A percentile compares a stretch with the other conserved stretches of the same genome.
Evolutionary conservation across 2,329 filamentous ascomycete species (phyloP).

Genomic region (Bipolaris oryzae): DNA sequence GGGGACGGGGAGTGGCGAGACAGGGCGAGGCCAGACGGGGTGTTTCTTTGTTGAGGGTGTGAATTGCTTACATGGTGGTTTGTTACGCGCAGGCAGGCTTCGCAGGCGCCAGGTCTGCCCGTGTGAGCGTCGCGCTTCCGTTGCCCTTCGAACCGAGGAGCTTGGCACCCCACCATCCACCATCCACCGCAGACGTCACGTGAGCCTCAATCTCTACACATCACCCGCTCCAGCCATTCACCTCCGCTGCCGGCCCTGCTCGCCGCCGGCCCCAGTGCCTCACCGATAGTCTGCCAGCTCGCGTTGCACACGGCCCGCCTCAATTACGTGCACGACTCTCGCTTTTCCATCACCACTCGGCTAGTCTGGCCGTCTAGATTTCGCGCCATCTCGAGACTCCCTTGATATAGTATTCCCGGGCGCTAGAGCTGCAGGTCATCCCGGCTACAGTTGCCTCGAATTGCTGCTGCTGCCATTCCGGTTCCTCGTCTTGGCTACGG

Average conservation of each 20-base stretch:
- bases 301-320: neutral
- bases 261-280: neutral
- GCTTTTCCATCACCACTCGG: constrained; percentile 1
- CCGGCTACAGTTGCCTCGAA: constrained; percentile 16
- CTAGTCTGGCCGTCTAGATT: constrained; percentile 8
- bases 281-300: neutral
- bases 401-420: neutral
- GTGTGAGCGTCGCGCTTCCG: constrained; percentile 22
- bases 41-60: neutral
- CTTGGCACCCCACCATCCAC: constrained; percentile 21
- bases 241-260: neutral
- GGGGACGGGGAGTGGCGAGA: constrained; percentile 2
- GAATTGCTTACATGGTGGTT: constrained; percentile 11
- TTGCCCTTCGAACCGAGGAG: constrained; percentile 11
- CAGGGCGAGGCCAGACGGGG: constrained; percentile 1
- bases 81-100: constrained; percentile 12
- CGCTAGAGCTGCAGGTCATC: constrained; percentile 13
- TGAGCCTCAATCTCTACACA: neutral
- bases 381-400: neutral
- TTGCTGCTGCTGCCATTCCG: constrained; percentile 18
- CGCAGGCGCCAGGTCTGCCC: constrained; percentile 17
- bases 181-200: constrained; percentile 1
- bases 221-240: neutral
- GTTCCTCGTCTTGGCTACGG: constrained; percentile 12
- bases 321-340: constrained; percentile 4